These are phyloP conservation scores for Isoetes taiwanensis DNA, from an alignment of 75 land plant genomes.

Conservation along the genomic window DNA sequence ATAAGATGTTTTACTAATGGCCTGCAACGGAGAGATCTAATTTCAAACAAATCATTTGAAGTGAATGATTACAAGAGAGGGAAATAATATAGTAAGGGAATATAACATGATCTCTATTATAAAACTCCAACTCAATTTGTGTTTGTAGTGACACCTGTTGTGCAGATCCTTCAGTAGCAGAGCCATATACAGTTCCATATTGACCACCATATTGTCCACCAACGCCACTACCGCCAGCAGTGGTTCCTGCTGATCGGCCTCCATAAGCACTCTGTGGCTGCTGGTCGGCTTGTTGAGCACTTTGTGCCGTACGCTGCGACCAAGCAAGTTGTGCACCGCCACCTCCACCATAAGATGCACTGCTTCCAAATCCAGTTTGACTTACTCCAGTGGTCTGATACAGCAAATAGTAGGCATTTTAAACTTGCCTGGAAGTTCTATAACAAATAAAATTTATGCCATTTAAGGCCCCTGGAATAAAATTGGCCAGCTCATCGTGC, in stretches of 20 bases:
- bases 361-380: conserved; percentile 24
- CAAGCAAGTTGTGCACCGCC: conserved; percentile 20
- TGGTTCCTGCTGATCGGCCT: conserved; percentile 22
- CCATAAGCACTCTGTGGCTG: conserved; percentile 35
- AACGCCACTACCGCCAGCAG: conserved; percentile 21
- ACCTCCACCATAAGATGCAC: conserved; percentile 28
- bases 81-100: background rate
- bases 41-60: background rate
- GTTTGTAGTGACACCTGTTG: conserved; percentile 42
- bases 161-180: conserved; percentile 29
- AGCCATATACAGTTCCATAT: conserved; percentile 56
- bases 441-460: background rate
- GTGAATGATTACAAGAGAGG: background rate
- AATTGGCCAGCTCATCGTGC: background rate
- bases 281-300: conserved; percentile 39
- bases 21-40: background rate
- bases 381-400: too few species aligned
- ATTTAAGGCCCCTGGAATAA: background rate
- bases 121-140: background rate
- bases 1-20: background rate
- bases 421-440: background rate
- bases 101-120: background rate
- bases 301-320: conserved; percentile 32
- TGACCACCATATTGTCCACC: conserved; percentile 61
- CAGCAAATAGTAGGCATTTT: conserved; percentile 3